Evolutionary conservation across 2,329 filamentous ascomycete species (phyloP), one percentile per base, ranked within the genome.

Genomic region (Paraphoma chrysanthemicola): DNA sequence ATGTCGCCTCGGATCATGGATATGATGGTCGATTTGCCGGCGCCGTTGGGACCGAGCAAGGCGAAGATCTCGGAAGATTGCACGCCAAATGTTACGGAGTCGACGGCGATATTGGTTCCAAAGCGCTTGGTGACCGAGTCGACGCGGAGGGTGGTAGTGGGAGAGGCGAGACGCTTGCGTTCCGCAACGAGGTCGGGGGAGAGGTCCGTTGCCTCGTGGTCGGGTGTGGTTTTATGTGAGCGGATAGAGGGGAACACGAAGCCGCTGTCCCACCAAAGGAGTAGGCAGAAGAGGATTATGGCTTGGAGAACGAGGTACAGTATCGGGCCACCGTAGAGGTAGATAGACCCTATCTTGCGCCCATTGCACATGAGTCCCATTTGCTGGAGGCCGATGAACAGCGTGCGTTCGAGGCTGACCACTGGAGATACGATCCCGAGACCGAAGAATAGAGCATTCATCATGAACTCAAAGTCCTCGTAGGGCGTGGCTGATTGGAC

Each of bases 21-120:
- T 64, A 97, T 96, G 0, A 90, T 95, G 0, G 93, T 96, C 0
- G 88, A 92, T 70, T 97, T 97, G 48, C 93, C 93, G 0, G 93
- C 93, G 17, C 93, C 93, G 71, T 97, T 97, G 9, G 93, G 93
- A 0, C 93, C 93, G 0, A 97, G 84, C 0, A 97, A 82, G 0
- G 92, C 92, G 77, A 96, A 96, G 1, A 96, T 90, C 72, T 97
- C 90, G 46, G 90, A 89, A 23, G 86, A 85, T 29, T 86, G 83
- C 33, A 97, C 88, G 18, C 89, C 89, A 68, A 97, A 96, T 0
- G 89, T 91, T 42, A 95, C 85, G 65, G 96, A 90, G 62, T 96
- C 88, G 8, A 97, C 92, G 1, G 91, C 93, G 0, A 64, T 46
- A 29, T 66, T 64, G 23, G 60, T 59, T 10, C 87, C 86, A 66